Base-by-base conservation (phyloP, 441 rosid species). In the Arabidopsis hybrid region DNA sequence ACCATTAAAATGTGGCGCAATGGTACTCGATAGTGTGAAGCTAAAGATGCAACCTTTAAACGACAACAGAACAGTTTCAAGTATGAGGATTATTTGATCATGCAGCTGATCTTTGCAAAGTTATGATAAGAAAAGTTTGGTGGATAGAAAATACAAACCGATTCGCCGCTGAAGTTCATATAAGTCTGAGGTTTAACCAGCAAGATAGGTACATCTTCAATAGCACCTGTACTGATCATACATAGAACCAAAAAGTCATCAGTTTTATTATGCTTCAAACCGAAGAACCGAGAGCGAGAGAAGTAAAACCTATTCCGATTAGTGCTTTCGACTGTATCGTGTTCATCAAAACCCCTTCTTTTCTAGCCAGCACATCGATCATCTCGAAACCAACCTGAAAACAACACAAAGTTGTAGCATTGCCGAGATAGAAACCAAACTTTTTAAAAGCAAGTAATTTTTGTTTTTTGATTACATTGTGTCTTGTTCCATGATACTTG, bases 401-500 rank as follows among this genome's bases (percentile, higher is more conserved):
- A 70, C 8, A 38, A 59, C 38, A 55, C 4, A 40, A 43, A 13
- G 58, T 12, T 36, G 55, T 43, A 68, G 11, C 61, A 42, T 26
- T 39, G 60, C 3, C 39, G 3, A 60, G 47, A 65, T 32, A 11
- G 7, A 34, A 31, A 49, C 55, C 12, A 16, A 58, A 5, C 13
- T 52, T 34, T 11, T 65, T 12, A 49, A 5, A 66, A 51, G 0
- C 14, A 40, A 50, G 35, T 6, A 0, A 11, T n/a, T n/a, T n/a
- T n/a, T n/a, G n/a, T n/a, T 4, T 58, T 52, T 1, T 2, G 8
- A 61, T 82, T 90, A 94, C 97, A 84, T 92, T 94, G 86, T 94
- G 99, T 80, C 99, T 80, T 31, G 97, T 91, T 82, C 97, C 97
- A 43, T 89, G 88, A 85, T 90, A 94, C 90, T 94, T 94, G 77